A percentile compares a stretch with the other conserved stretches of the same genome.
Evolutionary conservation across 2,329 filamentous ascomycete species (phyloP).

Genomic region (Botrytis hyacinthi): DNA sequence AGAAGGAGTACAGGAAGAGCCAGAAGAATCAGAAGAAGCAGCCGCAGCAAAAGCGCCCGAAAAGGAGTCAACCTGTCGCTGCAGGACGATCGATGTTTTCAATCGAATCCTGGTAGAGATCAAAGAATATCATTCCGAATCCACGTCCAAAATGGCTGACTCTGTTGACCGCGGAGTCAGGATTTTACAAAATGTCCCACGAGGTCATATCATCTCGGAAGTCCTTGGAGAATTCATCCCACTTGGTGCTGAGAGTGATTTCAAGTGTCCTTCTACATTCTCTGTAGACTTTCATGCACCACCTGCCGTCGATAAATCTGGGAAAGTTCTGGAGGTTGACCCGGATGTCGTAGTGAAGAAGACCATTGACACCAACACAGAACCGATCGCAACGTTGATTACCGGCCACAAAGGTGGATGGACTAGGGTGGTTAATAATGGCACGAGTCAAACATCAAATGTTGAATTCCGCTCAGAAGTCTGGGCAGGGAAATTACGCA

Average conservation of each 20-base stretch:
- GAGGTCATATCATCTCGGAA: slow-evolving; percentile 5
- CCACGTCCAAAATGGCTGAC: background rate
- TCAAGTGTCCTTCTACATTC: background rate
- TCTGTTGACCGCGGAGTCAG: slow-evolving; percentile 14
- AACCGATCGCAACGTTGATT: slow-evolving; percentile 18
- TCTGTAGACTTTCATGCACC: slow-evolving; percentile 15
- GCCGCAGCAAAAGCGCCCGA: background rate
- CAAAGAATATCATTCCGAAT: background rate
- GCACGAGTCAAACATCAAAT: background rate
- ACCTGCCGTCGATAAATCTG: background rate
- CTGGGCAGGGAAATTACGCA: slow-evolving; percentile 16
- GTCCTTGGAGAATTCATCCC: slow-evolving; percentile 16
- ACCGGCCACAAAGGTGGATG: slow-evolving; percentile 12
- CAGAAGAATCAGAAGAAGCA: background rate
- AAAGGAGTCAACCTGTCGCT: background rate
- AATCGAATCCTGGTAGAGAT: slow-evolving; percentile 4
- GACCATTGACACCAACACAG: background rate
- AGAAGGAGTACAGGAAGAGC: background rate
- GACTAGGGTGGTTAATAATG: slow-evolving; percentile 12
- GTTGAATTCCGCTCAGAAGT: slow-evolving; percentile 5
- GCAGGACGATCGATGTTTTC: background rate
- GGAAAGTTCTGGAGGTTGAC: background rate
- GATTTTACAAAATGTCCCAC: background rate
- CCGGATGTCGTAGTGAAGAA: background rate
- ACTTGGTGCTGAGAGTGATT: slow-evolving; percentile 3